Evolutionary conservation across 2,329 filamentous ascomycete species (phyloP).

Genomic region (Colletotrichum sp.): DNA sequence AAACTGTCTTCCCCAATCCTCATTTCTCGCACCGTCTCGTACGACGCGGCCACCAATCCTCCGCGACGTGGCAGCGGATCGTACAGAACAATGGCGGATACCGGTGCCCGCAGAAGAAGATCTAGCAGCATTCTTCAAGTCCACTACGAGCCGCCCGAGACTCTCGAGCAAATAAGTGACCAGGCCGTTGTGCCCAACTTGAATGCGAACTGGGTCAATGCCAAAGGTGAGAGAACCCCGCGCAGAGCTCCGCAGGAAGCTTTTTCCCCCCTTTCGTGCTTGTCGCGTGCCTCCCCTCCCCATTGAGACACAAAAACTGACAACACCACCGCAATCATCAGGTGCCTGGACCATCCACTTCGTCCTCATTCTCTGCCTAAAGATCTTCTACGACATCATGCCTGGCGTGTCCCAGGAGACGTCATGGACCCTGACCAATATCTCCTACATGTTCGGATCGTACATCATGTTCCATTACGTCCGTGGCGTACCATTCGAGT

Average conservation of each 20-base stretch:
- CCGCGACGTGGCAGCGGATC: slow-evolving; percentile 66
- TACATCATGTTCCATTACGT: slow-evolving; percentile 99
- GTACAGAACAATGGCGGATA: slow-evolving; percentile 66
- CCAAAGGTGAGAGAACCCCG: slow-evolving; percentile 76
- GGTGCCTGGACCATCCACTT: slow-evolving; percentile 98
- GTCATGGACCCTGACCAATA: slow-evolving; percentile 98
- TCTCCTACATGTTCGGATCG: slow-evolving; percentile 98
- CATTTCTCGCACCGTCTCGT: slow-evolving; percentile 88
- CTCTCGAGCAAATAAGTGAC: slow-evolving; percentile 96
- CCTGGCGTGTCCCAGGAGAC: slow-evolving; percentile 97
- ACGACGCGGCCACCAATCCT: slow-evolving; percentile 80
- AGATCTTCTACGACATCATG: slow-evolving; percentile 97
- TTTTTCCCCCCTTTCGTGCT: not conserved
- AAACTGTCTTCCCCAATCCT: slow-evolving; percentile 93
- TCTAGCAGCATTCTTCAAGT: slow-evolving; percentile 93
- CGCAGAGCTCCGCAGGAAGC: not conserved
- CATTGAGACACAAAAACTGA: not conserved
- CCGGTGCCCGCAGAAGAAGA: slow-evolving; percentile 81
- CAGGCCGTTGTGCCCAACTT: slow-evolving; percentile 93
- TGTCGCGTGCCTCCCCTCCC: not conserved
- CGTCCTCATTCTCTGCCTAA: slow-evolving; percentile 87
- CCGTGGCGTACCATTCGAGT: slow-evolving; percentile 96
- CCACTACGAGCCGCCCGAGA: slow-evolving; percentile 96
- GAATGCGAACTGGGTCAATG: slow-evolving; percentile 99
- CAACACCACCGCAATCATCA: slow-evolving; percentile 40